Evolutionary conservation across 2,329 filamentous ascomycete species (phyloP), one percentile per base, ranked within the genome.

Genomic region (Stagonosporopsis cucurbitacearum): DNA sequence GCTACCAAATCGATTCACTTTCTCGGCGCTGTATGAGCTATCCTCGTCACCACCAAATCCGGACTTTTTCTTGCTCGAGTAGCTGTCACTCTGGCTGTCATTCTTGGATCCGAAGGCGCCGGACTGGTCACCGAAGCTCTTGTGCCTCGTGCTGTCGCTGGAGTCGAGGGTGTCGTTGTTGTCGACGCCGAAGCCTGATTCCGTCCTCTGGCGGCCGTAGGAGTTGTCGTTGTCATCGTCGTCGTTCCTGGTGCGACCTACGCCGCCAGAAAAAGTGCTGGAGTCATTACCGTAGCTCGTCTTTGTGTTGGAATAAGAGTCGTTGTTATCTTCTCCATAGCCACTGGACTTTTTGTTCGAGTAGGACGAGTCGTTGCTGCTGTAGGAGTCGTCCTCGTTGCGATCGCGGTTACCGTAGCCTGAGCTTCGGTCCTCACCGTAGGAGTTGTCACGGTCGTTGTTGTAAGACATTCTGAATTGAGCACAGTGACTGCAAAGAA

Each of bases 401-500:
- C 58, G 55, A 19, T 52, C 57, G 40, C 60, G 48, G 12, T 59
- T 57, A 28, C 57, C 54, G 19, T 62, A 60, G 23, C 63, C 57
- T 30, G 65, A 57, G 40, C 61, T 51, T 32, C 63, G 58, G 30
- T 65, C 59, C 37, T 64, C 56, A 9, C 58, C 51, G 37, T 62
- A 58, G 19, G 57, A 50, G 42, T 58, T 58, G 50, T 58, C 54
- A 26, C 57, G 58, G n/a, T 65, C 63, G 60, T 67, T 58, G 57
- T 67, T 69, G 59, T 68, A 66, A 43, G 66, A 68, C 66, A 68
- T 68, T n/a, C 23, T 62, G 41, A 26, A 11, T 6, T 26, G 3
- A 3, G 33, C n/a, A 2, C 7, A n/a, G 23, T 28, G 4, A 26
- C 15, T 20, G 15, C 28, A 30, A 30, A 11, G 13, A 45, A 13